Evolutionary conservation across 495 filamentous ascomycete species (phyloP).

Genomic region (Lasiosphaeria miniovina): DNA sequence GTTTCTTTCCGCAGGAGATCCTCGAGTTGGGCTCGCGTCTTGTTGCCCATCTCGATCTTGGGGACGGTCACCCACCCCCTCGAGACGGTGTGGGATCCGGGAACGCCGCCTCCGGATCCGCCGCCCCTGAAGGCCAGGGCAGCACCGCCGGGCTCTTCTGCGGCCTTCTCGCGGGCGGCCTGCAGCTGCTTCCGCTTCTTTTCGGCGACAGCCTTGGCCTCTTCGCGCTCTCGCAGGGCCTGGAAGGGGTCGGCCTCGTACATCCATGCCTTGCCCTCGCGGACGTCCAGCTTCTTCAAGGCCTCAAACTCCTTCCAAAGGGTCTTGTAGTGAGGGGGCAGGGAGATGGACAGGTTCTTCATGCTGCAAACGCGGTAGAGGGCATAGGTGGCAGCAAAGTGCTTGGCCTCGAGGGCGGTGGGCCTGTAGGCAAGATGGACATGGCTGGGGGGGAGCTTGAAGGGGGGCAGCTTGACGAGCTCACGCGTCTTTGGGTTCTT

Average conservation of each 20-base stretch:
- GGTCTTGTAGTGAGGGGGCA: conserved; percentile 83
- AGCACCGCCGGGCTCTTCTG: conserved; percentile 47
- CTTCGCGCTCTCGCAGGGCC: conserved; percentile 72
- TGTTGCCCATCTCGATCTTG: conserved; percentile 87
- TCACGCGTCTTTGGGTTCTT: conserved; percentile 83
- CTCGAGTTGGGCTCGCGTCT: conserved; percentile 74
- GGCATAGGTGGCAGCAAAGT: conserved; percentile 88
- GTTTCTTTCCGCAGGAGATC: conserved; percentile 68
- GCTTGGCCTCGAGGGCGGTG: conserved; percentile 81
- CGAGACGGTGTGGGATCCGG: conserved; percentile 36
- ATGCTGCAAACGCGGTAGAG: conserved; percentile 89
- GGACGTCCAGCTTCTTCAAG: conserved; percentile 72
- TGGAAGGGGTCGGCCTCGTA: conserved; percentile 95
- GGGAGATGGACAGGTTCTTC: conserved; percentile 88
- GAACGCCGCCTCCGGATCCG: conserved; percentile 19
- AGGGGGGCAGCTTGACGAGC: conserved; percentile 67
- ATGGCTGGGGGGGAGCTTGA: conserved; percentile 72
- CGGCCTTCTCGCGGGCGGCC: conserved; percentile 60
- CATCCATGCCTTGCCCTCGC: conserved; percentile 79
- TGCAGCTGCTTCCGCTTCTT: conserved; percentile 66
- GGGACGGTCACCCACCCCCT: conserved; percentile 82
- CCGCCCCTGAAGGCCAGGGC: conserved; percentile 36
- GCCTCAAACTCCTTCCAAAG: conserved; percentile 87
- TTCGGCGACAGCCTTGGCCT: conserved; percentile 64
- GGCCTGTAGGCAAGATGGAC: conserved; percentile 65